Base-by-base conservation (phyloP, 805 yeast species). In the Peterozyma xylosa region DNA sequence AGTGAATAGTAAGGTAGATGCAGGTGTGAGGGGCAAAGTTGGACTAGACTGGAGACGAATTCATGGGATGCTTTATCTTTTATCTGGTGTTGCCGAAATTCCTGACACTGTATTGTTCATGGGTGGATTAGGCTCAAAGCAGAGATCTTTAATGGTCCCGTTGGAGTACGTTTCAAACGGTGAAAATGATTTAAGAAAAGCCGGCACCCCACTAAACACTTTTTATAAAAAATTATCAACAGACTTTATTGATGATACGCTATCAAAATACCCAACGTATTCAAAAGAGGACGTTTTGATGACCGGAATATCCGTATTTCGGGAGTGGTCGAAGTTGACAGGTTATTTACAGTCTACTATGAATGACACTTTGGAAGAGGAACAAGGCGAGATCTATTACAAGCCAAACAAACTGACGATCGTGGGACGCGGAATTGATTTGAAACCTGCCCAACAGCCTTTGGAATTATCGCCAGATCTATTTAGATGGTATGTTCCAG, bases 111-210 rank as follows among this genome's bases (percentile, higher is more conserved):
- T 44, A 5, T 21, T 40, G 10, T 44, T 44, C 17, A 33, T 44
- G 41, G 47, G 47, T 15, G 44, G 44, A 32, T 13, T 32, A 21
- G 46, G 42, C 5, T 11, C 34, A 9, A 42, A 45, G 27, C 34
- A 38, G 5, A 37, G 34, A 33, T 40, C 47, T 1, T 30, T 45
- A 36, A 4, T 45, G 11, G 42, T 45, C 2, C 47, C 47, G 2
- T 45, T 45, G 42, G 42, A 45, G 30, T 40, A 45, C 37, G 47
- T 45, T 27, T 40, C 44, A 2, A 45, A 45, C 33, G 47, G 47
- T 16, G 38, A 37, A 34, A 45, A 45, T 35, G 41, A 45, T 27
- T 40, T 45, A 29, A 35, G 39, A 14, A 30, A 30, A 29, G 43
- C 37, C 32, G 37, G 41, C 5, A n/a, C 2, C 2, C 33, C 34